These are phyloP conservation scores for Amorphotheca resinae DNA, from an alignment of 495 filamentous ascomycete genomes.

Conservation along the genomic window DNA sequence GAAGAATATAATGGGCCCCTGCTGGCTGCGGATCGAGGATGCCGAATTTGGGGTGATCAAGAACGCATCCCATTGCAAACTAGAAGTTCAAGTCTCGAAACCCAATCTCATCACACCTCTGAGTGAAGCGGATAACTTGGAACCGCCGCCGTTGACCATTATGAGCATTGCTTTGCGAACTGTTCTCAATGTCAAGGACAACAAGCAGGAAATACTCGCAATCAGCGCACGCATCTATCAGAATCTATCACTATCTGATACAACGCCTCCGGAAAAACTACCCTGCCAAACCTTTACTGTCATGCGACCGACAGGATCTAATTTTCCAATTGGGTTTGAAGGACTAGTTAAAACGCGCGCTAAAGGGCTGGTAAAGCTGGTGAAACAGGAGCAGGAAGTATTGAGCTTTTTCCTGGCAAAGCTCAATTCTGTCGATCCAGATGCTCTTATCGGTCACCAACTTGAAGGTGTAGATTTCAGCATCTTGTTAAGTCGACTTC, in stretches of 20 bases:
- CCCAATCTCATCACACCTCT: conserved; percentile 59
- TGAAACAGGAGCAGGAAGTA: conserved; percentile 70
- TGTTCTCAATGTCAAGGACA: conserved; percentile 77
- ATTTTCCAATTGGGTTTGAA: conserved; percentile 81
- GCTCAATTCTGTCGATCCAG: conserved; percentile 76
- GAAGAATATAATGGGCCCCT: conserved; percentile 97
- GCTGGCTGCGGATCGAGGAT: conserved; percentile 83
- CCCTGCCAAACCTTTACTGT: conserved; percentile 85
- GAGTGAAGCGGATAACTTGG: conserved; percentile 62
- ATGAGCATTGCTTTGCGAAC: conserved; percentile 91
- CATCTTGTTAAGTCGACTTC: conserved; percentile 73
- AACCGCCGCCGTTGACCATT: conserved; percentile 76
- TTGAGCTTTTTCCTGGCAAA: conserved; percentile 81
- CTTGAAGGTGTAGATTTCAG: conserved; percentile 95
- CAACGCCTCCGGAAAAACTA: conserved; percentile 74
- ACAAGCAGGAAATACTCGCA: conserved; percentile 90
- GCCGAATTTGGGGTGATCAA: conserved; percentile 73
- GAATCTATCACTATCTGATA: conserved; percentile 76
- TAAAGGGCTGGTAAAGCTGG: conserved; percentile 58
- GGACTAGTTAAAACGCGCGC: conserved; percentile 46
- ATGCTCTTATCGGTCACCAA: conserved; percentile 91
- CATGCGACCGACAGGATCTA: conserved; percentile 63
- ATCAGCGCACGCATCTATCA: conserved; percentile 87
- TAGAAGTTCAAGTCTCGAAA: conserved; percentile 70
- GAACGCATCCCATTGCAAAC: conserved; percentile 93